Percentiles rank a stretch among this genome's conserved stretches.
Conservation (phyloP, 2,329 filamentous ascomycete genomes). For the Alternaria sp. region DNA sequence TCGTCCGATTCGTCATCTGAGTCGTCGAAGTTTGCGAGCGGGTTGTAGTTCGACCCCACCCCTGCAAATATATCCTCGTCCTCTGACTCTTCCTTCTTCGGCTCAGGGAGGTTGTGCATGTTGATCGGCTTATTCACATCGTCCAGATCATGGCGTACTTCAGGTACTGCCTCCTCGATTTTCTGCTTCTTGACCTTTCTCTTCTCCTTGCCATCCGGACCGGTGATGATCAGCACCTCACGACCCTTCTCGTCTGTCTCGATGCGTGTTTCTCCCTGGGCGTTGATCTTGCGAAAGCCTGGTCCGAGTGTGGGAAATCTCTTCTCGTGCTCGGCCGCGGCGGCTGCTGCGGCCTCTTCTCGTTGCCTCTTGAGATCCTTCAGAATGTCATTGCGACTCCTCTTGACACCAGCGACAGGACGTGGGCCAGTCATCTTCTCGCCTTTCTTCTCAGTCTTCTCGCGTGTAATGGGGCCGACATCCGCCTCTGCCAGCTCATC, state of each 20-base stretch:
- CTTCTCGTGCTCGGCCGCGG: constrained; percentile 49
- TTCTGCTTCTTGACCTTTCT: constrained; percentile 64
- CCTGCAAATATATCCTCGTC: constrained; percentile 69
- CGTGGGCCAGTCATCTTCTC: constrained; percentile 54
- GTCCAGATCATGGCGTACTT: constrained; percentile 53
- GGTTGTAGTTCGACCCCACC: constrained; percentile 66
- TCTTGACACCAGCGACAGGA: constrained; percentile 55
- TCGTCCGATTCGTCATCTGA: constrained; percentile 47
- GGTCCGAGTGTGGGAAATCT: constrained; percentile 57
- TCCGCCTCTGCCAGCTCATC: constrained; percentile 68
- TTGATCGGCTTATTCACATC: constrained; percentile 54
- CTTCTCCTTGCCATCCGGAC: constrained; percentile 66
- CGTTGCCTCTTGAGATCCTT: constrained; percentile 64
- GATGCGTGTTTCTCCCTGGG: constrained; percentile 58
- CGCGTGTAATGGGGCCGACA: constrained; percentile 69
- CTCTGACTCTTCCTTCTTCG: constrained; percentile 51
- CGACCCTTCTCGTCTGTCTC: constrained; percentile 62
- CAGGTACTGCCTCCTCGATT: constrained; percentile 39
- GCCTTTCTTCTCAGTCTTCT: constrained; percentile 62
- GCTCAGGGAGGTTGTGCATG: constrained; percentile 44
- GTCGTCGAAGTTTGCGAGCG: constrained; percentile 60
- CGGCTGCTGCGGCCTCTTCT: constrained; percentile 52
- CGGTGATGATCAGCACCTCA: constrained; percentile 65
- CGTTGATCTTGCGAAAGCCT: constrained; percentile 61
- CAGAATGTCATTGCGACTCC: constrained; percentile 65